phyloP scores from a whole-genome alignment of 2,329 filamentous ascomycete species.

The Hypoxylon sp. region DNA sequence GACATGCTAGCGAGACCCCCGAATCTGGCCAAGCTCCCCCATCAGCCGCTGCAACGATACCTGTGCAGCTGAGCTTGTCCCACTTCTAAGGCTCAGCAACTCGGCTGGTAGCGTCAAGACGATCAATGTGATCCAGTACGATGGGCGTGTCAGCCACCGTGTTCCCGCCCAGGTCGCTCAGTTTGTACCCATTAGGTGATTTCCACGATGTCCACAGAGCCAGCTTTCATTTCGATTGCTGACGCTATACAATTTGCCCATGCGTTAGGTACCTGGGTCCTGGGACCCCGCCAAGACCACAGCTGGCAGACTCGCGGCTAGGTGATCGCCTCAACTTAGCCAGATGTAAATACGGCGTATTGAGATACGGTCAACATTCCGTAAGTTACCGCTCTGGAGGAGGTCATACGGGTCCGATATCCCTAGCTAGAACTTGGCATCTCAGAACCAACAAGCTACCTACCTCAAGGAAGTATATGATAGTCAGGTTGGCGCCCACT shows the following conservation, averaged over 20 bases:
- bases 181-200: neutral
- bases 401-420: no score
- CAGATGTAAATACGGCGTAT: neutral
- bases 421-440: neutral
- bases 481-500: neutral
- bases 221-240: neutral
- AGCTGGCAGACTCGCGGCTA: neutral
- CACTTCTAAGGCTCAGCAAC: neutral
- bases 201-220: neutral
- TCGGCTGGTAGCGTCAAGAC: neutral
- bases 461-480: neutral
- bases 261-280: conserved; percentile 5
- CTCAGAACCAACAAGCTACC: neutral
- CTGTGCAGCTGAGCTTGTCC: conserved; percentile 2
- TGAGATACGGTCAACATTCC: neutral
- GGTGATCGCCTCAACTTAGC: neutral
- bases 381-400: neutral
- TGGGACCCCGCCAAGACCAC: conserved; percentile 1
- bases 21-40: conserved; percentile 6
- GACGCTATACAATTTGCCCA: conserved; percentile 6
- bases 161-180: neutral
- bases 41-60: conserved; percentile 11
- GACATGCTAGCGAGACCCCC: neutral
- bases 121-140: neutral
- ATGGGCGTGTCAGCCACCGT: neutral